Base-by-base conservation (phyloP, 768 basidiomycete species). In the Austroboletus festivus region DNA sequence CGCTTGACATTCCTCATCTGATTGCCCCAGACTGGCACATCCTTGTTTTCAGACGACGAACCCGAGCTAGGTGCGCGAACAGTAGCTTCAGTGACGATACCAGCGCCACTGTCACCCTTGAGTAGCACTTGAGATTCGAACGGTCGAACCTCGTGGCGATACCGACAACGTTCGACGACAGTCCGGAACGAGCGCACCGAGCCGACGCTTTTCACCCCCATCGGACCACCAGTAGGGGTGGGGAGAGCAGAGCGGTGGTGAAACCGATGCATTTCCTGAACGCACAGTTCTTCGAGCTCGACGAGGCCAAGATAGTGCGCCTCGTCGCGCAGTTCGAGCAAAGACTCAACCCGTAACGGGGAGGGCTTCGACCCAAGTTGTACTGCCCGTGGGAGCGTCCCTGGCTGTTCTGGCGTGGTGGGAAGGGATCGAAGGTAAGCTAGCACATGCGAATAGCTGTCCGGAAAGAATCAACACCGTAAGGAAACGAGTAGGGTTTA, bases 261-360 rank as follows among this genome's bases (percentile, higher is more conserved):
- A 22, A 75, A 73, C 23, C 74, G 72, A 18, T 76, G 75, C 31
- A 90, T 74, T 68, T 91, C 86, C 16, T 82, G 80, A 8, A 68
- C 66, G 59, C 89, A 91, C 2, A 93, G 74, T 52, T 73, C 75
- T 51, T 79, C 72, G 16, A 93, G 74, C 38, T 76, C 77, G 0
- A 76, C 75, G 44, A 92, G 80, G 22, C 79, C 81, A n/a, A 92
- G 79, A 59, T 82, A 89, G 35, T 72, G 71, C 2, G 89, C 85
- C 61, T 93, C 89, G 54, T 92, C 88, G 11, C 88, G 80, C 20
- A 91, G 78, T 51, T 89, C 85, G 38, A 88, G 74, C 20, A 92
- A 75, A 1, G 70, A 71, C 45, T 89, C 89, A 18, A 89, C 70
- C 10, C 80, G 79, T 2, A 73, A 59, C 16, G 66, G 68, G 6